These are phyloP conservation scores for Castanopsis chinensis DNA, from an alignment of 306 rosid genomes.

Conservation along the genomic window DNA sequence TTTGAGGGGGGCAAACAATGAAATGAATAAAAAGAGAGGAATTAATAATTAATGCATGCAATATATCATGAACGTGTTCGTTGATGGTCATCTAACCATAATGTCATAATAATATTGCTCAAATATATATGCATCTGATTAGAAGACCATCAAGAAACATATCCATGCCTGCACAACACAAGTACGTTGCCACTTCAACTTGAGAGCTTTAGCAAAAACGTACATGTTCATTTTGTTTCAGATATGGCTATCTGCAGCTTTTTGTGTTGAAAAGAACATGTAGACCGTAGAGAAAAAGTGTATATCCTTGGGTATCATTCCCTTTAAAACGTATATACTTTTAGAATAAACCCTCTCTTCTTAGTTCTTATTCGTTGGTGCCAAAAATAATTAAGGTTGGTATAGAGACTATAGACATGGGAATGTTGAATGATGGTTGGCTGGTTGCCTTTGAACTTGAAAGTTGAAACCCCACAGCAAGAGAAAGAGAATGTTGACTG, in stretches of 20 bases:
- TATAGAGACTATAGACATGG: no score
- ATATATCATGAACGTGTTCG: conserved; percentile 32
- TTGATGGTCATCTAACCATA: conserved; percentile 34
- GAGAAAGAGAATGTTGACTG: no score
- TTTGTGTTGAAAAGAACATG: not conserved
- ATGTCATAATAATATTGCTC: no score
- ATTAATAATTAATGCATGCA: not conserved
- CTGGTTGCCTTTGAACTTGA: no score
- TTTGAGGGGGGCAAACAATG: no score
- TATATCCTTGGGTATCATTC: no score
- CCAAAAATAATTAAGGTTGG: no score
- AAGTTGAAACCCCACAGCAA: no score
- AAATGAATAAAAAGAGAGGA: not conserved
- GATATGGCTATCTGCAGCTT: not conserved
- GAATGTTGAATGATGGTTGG: no score
- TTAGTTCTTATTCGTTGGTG: not conserved
- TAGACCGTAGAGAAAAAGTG: no score
- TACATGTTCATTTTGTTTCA: no score
- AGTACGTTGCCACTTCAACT: not conserved
- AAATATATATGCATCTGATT: not conserved
- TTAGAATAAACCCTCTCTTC: not conserved
- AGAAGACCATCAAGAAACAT: conserved; percentile 52
- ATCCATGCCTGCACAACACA: conserved; percentile 13
- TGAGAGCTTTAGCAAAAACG: no score
- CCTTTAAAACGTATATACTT: not conserved